Evolutionary conservation across 1,284 basidiomycete species (phyloP).

Genomic region (Omphalotus olearius): DNA sequence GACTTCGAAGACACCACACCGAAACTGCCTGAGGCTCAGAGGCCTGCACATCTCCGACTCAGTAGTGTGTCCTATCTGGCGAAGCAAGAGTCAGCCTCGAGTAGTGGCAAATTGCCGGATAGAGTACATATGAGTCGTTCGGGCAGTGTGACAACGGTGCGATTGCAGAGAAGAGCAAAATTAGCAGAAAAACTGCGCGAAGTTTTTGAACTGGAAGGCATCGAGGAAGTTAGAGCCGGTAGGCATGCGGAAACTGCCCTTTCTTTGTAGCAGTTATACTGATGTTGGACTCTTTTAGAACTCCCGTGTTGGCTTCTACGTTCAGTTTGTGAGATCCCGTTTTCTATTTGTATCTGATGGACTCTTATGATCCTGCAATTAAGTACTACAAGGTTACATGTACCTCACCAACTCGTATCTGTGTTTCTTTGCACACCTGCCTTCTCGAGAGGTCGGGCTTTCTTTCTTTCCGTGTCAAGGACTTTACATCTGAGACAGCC

Average conservation of each 20-base stretch:
- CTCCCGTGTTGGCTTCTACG: conserved; percentile 88
- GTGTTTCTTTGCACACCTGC: conserved; percentile 97
- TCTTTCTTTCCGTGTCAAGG: conserved; percentile 5
- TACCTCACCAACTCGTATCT: conserved; percentile 90
- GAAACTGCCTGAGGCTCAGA: conserved; percentile 22
- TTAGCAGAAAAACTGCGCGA: conserved; percentile 83
- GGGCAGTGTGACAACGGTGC: conserved; percentile 68
- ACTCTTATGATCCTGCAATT: conserved; percentile 13
- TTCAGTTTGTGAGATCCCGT: conserved; percentile 68
- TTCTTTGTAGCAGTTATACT: conserved; percentile 15
- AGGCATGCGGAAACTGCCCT: conserved; percentile 21
- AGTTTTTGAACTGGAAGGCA: conserved; percentile 76
- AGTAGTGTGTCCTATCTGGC: conserved; percentile 1
- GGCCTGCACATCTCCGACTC: conserved; percentile 11
- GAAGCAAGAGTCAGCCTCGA: conserved; percentile 7
- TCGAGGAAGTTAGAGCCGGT: conserved; percentile 83
- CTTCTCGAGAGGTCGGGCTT: conserved; percentile 68
- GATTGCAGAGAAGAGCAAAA: conserved; percentile 61
- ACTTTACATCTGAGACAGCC: neutral
- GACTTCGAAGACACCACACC: conserved; percentile 60
- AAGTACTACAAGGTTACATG: conserved; percentile 95
- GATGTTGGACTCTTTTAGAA: conserved; percentile 40
- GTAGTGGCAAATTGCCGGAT: neutral
- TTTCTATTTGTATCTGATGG: conserved; percentile 1
- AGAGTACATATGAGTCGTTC: conserved; percentile 35